phyloP scores from a whole-genome alignment of 148 eudicot genomes.

The Mesembryanthemum crystallinum region DNA sequence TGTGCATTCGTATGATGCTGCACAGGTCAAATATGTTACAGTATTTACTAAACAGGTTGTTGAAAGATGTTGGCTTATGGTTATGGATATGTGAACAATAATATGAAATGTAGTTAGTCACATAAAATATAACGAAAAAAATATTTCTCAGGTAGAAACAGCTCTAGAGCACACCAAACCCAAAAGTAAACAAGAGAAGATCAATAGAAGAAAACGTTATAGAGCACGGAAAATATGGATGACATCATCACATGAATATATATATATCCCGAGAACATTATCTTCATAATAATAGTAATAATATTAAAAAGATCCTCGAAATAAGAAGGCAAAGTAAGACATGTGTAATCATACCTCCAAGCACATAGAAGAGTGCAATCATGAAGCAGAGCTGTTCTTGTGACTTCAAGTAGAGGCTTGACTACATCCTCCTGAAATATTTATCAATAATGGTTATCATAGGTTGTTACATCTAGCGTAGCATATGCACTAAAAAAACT shows the following conservation, averaged over 20 bases:
- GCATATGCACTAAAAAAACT: not conserved
- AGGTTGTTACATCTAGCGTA: constrained; percentile 12
- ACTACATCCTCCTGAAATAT: constrained; percentile 85
- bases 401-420: constrained; percentile 90
- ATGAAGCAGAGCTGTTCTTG: constrained; percentile 88
- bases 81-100: not conserved
- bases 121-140: not conserved
- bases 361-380: constrained; percentile 93
- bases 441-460: not conserved
- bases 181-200: too few relatives aligned
- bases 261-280: too few relatives aligned
- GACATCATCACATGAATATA: too few relatives aligned
- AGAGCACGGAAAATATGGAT: too few relatives aligned
- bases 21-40: not conserved
- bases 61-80: not conserved
- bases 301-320: too few relatives aligned
- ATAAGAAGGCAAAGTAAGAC: too few relatives aligned
- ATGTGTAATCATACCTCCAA: constrained; percentile 64
- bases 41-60: not conserved
- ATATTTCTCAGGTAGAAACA: not conserved
- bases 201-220: too few relatives aligned
- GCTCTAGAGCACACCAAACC: too few relatives aligned
- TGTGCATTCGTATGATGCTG: too few relatives aligned
- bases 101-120: not conserved
- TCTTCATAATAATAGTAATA: too few relatives aligned